Evolutionary conservation across 441 rosid genomes (phyloP).

Genomic region (Populus hybrid): DNA sequence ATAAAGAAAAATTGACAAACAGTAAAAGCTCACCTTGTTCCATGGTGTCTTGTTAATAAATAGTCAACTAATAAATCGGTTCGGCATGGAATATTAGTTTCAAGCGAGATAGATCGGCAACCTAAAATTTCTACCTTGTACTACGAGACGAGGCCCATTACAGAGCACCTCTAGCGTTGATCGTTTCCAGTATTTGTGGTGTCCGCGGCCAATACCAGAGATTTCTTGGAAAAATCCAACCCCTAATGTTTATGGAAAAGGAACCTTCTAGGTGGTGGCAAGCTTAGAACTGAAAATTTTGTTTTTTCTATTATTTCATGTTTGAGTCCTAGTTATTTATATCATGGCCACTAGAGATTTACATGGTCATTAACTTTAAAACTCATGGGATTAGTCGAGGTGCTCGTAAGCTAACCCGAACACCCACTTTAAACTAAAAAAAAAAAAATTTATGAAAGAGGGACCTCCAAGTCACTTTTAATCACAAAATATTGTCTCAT

Average conservation of each 20-base stretch:
- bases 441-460: background rate
- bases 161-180: background rate
- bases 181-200: background rate
- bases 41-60: background rate
- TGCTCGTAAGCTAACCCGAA: too few species aligned
- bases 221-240: background rate
- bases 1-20: background rate
- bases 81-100: background rate
- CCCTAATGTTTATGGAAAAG: background rate
- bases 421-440: too few species aligned
- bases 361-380: too few species aligned
- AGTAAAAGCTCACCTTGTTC: background rate
- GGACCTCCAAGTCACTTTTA: background rate
- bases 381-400: too few species aligned
- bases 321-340: too few species aligned
- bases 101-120: background rate
- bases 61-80: background rate
- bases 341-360: too few species aligned
- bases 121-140: background rate
- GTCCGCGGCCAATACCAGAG: background rate
- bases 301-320: too few species aligned
- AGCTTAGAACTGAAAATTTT: too few species aligned
- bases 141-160: background rate
- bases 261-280: too few species aligned
- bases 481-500: background rate